Conservation (phyloP, 148 eudicot genomes). For the Fagopyrum esculentum region DNA sequence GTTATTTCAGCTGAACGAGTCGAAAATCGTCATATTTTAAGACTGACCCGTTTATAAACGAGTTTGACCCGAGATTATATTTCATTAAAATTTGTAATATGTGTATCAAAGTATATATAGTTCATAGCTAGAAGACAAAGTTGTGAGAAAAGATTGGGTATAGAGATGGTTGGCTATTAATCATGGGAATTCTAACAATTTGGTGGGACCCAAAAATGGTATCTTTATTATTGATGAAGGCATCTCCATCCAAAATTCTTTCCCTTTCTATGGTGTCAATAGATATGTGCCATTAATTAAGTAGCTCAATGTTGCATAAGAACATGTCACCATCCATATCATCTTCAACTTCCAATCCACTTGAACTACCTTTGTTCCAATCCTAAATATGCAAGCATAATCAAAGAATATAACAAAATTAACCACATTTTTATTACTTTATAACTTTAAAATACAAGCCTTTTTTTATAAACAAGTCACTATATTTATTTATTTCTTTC, state of each 20-base stretch:
- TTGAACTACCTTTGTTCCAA: constrained; percentile 1
- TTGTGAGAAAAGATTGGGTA: background rate
- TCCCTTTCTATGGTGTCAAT: background rate
- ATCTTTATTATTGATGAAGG: background rate
- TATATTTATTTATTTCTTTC: too few species aligned
- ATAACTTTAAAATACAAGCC: background rate
- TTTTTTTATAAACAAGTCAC: too few species aligned
- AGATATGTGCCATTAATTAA: background rate
- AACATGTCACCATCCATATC: background rate
- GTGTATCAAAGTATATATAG: too few species aligned
- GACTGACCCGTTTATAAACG: too few species aligned
- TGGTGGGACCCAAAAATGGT: background rate
- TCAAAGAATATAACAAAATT: too few species aligned
- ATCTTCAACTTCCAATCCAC: background rate
- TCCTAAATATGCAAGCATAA: background rate
- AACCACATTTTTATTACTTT: too few species aligned
- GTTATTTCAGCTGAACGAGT: too few species aligned
- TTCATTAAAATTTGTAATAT: too few species aligned
- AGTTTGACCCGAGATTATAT: too few species aligned
- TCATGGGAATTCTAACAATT: background rate
- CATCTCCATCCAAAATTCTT: background rate
- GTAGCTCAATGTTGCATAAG: background rate
- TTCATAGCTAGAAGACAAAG: background rate
- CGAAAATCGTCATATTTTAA: too few species aligned
- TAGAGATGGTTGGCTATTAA: background rate